Conservation (phyloP, 2,329 filamentous ascomycete species). For the Fusarium poae region DNA sequence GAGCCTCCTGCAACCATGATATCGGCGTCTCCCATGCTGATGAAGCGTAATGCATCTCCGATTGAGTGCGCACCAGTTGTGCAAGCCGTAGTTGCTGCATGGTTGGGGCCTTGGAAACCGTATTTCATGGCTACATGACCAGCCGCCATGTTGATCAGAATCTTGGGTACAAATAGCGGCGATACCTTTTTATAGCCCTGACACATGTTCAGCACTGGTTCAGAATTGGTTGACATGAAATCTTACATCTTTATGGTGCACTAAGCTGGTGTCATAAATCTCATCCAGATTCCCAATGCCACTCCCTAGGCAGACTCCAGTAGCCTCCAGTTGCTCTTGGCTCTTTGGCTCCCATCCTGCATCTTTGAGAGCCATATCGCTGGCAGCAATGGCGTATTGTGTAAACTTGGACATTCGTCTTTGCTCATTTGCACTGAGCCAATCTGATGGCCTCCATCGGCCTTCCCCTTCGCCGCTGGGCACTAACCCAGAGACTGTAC, state of each 20-base stretch:
- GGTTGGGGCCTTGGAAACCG: conserved; percentile 91
- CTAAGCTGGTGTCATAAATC: conserved; percentile 84
- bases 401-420: conserved; percentile 91
- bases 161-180: conserved; percentile 90
- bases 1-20: conserved; percentile 97
- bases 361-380: conserved; percentile 87
- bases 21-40: conserved; percentile 90
- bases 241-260: conserved; percentile 78
- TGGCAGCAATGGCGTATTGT: conserved; percentile 89
- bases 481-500: conserved; percentile 86
- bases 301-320: conserved; percentile 92
- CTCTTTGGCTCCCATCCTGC: conserved; percentile 77
- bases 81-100: conserved; percentile 92
- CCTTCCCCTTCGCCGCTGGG: conserved; percentile 63
- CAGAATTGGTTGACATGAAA: too few relatives aligned
- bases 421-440: conserved; percentile 66
- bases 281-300: conserved; percentile 96
- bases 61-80: conserved; percentile 96
- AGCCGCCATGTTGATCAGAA: conserved; percentile 94
- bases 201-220: conserved; percentile 24
- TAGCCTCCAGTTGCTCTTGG: conserved; percentile 76
- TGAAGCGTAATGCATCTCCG: conserved; percentile 92
- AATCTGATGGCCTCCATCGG: conserved; percentile 67
- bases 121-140: conserved; percentile 95
- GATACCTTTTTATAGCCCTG: conserved; percentile 94